Percentiles rank a stretch among this genome's conserved stretches.
Evolutionary conservation across 495 filamentous ascomycete species (phyloP).

Genomic region (Xylaria bambusicola): DNA sequence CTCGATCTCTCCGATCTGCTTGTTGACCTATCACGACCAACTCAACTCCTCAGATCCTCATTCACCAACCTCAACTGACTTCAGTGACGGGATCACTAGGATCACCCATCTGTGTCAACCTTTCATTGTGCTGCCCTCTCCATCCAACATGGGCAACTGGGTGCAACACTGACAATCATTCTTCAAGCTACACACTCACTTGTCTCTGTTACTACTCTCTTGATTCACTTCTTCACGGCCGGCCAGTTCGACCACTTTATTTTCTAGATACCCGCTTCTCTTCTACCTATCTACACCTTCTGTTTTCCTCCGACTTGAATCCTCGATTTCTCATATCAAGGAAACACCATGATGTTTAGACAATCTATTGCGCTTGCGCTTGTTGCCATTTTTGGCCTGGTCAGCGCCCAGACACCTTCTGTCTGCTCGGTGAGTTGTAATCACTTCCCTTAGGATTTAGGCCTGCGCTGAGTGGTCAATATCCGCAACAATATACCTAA

Average conservation of each 20-base stretch:
- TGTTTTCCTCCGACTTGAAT: neutral
- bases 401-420: constrained; percentile 14
- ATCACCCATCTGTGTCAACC: neutral
- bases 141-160: neutral
- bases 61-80: neutral
- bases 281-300: neutral
- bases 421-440: constrained; percentile 12
- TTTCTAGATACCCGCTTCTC: constrained; percentile 13
- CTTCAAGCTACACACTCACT: neutral
- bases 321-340: neutral
- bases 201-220: neutral
- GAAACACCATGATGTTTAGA: constrained; percentile 1
- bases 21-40: neutral
- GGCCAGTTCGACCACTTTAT: constrained; percentile 7
- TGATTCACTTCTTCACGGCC: constrained; percentile 10
- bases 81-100: neutral
- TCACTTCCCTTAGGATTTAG: neutral
- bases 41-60: neutral
- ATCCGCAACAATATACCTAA: neutral
- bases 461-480: no score
- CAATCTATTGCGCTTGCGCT: neutral
- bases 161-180: neutral
- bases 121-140: neutral
- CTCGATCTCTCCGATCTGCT: neutral
- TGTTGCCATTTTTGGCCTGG: constrained; percentile 2